These are phyloP conservation scores for Phytopythium sindhum DNA, from an alignment of 352 stramenopile genomes.

Conservation along the genomic window DNA sequence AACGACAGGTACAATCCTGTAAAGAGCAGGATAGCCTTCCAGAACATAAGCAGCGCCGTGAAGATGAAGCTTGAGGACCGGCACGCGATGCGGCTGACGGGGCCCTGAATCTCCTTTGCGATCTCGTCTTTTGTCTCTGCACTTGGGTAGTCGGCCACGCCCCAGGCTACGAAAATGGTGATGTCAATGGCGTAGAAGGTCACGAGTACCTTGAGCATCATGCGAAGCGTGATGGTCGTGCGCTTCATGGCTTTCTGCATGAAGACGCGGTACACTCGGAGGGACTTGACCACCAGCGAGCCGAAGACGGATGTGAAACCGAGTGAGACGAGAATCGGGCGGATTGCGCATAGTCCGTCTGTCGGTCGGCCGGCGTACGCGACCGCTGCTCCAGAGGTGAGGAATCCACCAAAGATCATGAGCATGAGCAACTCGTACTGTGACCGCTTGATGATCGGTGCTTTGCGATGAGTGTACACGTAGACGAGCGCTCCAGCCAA, in stretches of 20 bases:
- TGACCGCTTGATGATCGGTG: constrained; percentile 39
- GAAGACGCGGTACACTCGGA: constrained; percentile 59
- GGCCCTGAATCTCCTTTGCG: too few relatives aligned
- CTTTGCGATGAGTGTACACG: constrained; percentile 27
- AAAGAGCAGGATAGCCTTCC: constrained; percentile 47
- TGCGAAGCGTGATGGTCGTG: constrained; percentile 25
- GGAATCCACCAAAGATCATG: constrained; percentile 37
- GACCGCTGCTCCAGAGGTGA: constrained; percentile 27
- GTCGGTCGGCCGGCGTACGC: constrained; percentile 30
- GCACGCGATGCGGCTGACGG: too few relatives aligned
- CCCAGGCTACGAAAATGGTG: constrained; percentile 40
- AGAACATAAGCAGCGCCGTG: constrained; percentile 48
- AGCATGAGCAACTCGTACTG: constrained; percentile 40
- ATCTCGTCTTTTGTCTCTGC: too few relatives aligned
- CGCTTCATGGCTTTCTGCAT: constrained; percentile 38
- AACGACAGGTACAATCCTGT: constrained; percentile 47
- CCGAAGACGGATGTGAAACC: constrained; percentile 48
- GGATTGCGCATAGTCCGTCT: constrained; percentile 21
- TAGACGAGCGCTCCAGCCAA: constrained; percentile 21
- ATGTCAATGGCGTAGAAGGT: constrained; percentile 32
- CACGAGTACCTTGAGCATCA: constrained; percentile 33
- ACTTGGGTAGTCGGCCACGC: constrained; percentile 29
- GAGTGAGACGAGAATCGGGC: constrained; percentile 26
- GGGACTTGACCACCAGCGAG: constrained; percentile 40
- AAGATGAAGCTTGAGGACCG: constrained; percentile 51